phyloP scores from a whole-genome alignment of 1,139 yeast species.

The Saccharomyces hybrid region DNA sequence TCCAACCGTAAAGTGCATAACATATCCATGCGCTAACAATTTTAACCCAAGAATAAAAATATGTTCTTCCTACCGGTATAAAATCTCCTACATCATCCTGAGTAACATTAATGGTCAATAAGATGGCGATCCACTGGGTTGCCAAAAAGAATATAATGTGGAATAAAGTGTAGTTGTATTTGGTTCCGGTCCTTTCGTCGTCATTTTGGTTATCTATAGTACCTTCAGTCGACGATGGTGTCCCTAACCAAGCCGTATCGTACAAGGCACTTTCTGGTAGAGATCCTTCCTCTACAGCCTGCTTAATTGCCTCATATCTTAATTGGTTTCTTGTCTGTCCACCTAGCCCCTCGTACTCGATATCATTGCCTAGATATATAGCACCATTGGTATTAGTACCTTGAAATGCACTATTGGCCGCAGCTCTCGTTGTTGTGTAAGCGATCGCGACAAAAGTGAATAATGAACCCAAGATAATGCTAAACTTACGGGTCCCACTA shows the following conservation, averaged over 20 bases:
- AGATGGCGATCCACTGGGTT: constrained; percentile 93
- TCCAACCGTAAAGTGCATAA: constrained; percentile 80
- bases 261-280: constrained; percentile 85
- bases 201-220: constrained; percentile 45
- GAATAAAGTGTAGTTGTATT: constrained; percentile 82
- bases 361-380: constrained; percentile 30
- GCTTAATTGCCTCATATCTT: constrained; percentile 81
- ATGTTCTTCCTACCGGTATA: constrained; percentile 94
- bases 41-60: constrained; percentile 92
- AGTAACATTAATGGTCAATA: constrained; percentile 84
- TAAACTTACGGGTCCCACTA: constrained; percentile 81
- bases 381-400: constrained; percentile 23
- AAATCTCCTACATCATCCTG: constrained; percentile 82
- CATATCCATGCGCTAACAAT: constrained; percentile 91
- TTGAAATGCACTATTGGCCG: constrained; percentile 64
- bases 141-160: constrained; percentile 90
- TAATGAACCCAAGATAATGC: constrained; percentile 82
- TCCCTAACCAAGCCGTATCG: constrained; percentile 51
- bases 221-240: constrained; percentile 8
- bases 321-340: constrained; percentile 61
- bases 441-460: constrained; percentile 95
- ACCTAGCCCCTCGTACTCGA: constrained; percentile 37
- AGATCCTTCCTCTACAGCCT: constrained; percentile 92
- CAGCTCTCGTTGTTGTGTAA: constrained; percentile 95
- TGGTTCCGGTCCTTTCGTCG: constrained; percentile 62